phyloP scores from a whole-genome alignment of 1,284 basidiomycete genomes.

The Malassezia equina region DNA sequence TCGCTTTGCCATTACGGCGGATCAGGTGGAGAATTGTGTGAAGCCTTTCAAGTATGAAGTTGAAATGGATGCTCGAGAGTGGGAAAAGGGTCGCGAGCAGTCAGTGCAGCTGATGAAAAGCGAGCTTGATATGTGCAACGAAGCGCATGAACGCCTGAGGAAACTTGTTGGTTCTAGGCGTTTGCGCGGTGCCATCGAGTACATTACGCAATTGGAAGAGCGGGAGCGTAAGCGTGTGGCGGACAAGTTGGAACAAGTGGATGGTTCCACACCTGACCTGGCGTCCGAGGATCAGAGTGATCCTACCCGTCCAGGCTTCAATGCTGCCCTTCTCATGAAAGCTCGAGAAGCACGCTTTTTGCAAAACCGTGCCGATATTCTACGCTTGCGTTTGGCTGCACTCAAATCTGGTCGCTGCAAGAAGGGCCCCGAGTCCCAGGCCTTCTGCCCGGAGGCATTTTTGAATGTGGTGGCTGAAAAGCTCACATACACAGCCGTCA shows the following conservation, averaged over 20 bases:
- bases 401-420: slow-evolving; percentile 80
- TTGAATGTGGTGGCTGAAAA: slow-evolving; percentile 93
- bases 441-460: slow-evolving; percentile 92
- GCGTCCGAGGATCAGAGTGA: slow-evolving; percentile 50
- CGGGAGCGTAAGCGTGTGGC: slow-evolving; percentile 60
- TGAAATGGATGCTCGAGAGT: slow-evolving; percentile 67
- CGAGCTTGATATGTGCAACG: slow-evolving; percentile 74
- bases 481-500: slow-evolving; percentile 84
- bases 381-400: slow-evolving; percentile 72
- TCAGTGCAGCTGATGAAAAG: slow-evolving; percentile 70
- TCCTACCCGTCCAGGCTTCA: slow-evolving; percentile 56
- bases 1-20: slow-evolving; percentile 78
- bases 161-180: slow-evolving; percentile 74
- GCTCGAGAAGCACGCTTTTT: slow-evolving; percentile 85
- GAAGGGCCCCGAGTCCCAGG: slow-evolving; percentile 70
- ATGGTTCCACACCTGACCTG: not conserved
- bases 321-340: slow-evolving; percentile 57
- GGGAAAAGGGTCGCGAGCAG: slow-evolving; percentile 70
- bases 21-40: slow-evolving; percentile 99
- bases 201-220: slow-evolving; percentile 74
- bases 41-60: slow-evolving; percentile 98
- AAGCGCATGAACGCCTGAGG: slow-evolving; percentile 71
- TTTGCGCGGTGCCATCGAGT: slow-evolving; percentile 65
- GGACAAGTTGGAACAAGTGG: slow-evolving; percentile 29
- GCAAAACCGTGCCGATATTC: slow-evolving; percentile 65